phyloP scores from a whole-genome alignment of 2,329 filamentous ascomycete genomes.

The Microdochium bolleyi region DNA sequence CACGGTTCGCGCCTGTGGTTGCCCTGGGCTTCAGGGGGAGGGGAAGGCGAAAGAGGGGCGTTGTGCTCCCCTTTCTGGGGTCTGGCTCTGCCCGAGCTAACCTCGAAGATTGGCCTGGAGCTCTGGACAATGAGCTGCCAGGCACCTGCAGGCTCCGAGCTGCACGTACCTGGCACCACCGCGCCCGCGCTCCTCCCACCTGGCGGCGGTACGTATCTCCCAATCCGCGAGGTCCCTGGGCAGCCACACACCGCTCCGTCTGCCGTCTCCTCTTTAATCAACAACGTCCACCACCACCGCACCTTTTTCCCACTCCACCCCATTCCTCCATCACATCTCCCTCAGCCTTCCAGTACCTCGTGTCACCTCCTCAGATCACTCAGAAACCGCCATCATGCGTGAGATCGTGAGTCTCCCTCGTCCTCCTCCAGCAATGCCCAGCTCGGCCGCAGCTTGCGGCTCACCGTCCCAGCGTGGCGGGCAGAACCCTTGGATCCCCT shows the following conservation, averaged over 20 bases:
- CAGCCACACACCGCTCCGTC: neutral
- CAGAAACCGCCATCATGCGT: constrained; percentile 53
- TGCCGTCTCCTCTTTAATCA: neutral
- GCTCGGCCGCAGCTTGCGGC: constrained; percentile 1
- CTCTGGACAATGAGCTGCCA: no score
- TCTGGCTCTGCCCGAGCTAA: neutral
- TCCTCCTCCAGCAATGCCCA: no score
- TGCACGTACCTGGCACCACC: neutral
- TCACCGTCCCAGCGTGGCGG: constrained; percentile 11
- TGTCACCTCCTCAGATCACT: neutral
- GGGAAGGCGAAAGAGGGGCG: neutral
- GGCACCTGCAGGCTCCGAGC: neutral
- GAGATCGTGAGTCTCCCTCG: constrained; percentile 55
- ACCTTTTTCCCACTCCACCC: neutral
- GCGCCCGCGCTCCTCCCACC: neutral
- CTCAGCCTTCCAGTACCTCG: neutral
- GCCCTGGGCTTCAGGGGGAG: neutral
- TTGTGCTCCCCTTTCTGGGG: neutral
- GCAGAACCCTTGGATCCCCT: constrained; percentile 7
- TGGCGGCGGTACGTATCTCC: neutral
- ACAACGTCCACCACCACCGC: neutral
- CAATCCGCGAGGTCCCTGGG: neutral
- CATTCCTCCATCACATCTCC: neutral
- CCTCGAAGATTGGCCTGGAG: no score
- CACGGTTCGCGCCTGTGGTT: neutral